Base-by-base conservation (phyloP, 257 asterid genomes). In the Solanum commersonii region DNA sequence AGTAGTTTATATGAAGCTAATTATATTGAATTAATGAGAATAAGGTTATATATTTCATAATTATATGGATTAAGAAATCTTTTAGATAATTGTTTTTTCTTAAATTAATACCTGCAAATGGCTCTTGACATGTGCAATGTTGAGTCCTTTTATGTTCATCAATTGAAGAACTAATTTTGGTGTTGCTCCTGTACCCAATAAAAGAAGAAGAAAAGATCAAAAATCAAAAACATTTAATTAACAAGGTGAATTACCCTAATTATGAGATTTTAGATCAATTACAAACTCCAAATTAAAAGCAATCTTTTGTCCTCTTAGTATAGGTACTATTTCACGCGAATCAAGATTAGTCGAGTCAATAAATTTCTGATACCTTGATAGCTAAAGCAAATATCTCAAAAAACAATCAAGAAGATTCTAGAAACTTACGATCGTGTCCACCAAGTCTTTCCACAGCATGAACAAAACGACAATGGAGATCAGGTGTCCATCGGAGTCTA, bases 91-190 rank as follows among this genome's bases (percentile, higher is more conserved):
- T 79, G 84, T 59, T 78, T 42, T 33, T 78, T 78, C 25, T 12
- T 42, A 42, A 77, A 79, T 60, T 38, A 63, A n/a, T 56, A 94
- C 98, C 98, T 96, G 98, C 94, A 96, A 92, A 91, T 96, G 98
- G 91, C 98, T 96, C 94, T 96, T 96, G 89, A 96, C 98, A 92
- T 96, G 98, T 88, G 98, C 94, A 86, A 96, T 95, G 90, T 94
- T 94, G 5, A 96, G 95, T 87, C 96, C 98, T 88, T 95, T 94
- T 89, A 95, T 90, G 89, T 91, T 89, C 98, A 96, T 96, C 90
- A 93, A 71, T 71, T 93, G 98, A 83, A 96, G 96, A 90, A 94
- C 96, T 88, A 93, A 84, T 92, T 95, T 95, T 14, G 98, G 98
- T 11, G 98, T 96, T 85, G 98, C 98, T 91, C 95, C 98, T 96